phyloP scores from a whole-genome alignment of 768 basidiomycete species.

The Mycena amicta region DNA sequence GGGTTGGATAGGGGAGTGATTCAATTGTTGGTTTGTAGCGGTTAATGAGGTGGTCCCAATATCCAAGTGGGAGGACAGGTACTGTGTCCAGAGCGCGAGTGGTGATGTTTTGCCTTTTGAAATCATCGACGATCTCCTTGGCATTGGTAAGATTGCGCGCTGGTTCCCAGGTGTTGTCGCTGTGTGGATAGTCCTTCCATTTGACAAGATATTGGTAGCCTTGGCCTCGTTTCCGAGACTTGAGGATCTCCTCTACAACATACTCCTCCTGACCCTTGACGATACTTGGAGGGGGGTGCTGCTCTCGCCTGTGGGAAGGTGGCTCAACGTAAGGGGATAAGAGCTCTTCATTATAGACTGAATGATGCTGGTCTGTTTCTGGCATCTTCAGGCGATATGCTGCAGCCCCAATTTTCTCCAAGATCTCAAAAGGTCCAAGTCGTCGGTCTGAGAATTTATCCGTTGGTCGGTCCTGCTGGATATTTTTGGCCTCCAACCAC shows the following conservation, averaged over 20 bases:
- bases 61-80: too few relatives aligned
- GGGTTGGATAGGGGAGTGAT: background rate
- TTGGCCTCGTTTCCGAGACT: constrained; percentile 9
- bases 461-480: too few relatives aligned
- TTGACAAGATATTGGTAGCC: constrained; percentile 27
- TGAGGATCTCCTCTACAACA: too few relatives aligned
- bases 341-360: constrained; percentile 24
- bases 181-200: constrained; percentile 27
- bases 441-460: constrained; percentile 29
- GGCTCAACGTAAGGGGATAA: constrained; percentile 16
- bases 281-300: too few relatives aligned
- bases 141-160: constrained; percentile 8
- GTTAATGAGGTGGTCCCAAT: too few relatives aligned
- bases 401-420: constrained; percentile 20
- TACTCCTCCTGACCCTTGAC: too few relatives aligned
- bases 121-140: constrained; percentile 1
- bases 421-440: constrained; percentile 27
- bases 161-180: constrained; percentile 24
- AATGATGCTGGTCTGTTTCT: constrained; percentile 25
- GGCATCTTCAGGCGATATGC: constrained; percentile 30
- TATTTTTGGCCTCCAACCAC: too few relatives aligned
- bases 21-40: background rate
- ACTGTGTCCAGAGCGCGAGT: too few relatives aligned
- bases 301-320: too few relatives aligned
- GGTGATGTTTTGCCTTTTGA: constrained; percentile 9